Base-by-base conservation (phyloP, 371 early-diverging fungal species). In the Syncephalastrum monosporum region DNA sequence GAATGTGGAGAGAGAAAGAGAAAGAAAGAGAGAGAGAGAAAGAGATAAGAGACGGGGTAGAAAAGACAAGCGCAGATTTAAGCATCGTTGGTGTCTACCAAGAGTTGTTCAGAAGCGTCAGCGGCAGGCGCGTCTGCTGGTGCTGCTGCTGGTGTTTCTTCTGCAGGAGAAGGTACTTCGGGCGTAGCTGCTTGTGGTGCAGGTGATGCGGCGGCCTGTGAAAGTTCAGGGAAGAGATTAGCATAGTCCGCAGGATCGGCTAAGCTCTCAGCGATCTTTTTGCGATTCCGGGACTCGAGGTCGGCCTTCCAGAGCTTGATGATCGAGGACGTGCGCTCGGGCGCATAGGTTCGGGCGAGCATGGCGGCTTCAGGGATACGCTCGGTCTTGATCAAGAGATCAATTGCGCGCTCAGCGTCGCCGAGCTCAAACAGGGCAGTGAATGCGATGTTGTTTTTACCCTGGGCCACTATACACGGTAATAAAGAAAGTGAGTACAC, bases 281-380 rank as follows among this genome's bases (percentile, higher is more conserved):
- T 77, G 69, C 90, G 90, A 63, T 82, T 82, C 19, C 68, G 71
- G 51, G 81, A 81, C 29, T 73, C 74, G 19, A 97, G 83, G 24
- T 72, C 76, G 47, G 82, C 76, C 63, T 89, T 90, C 98, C 97
- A 97, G 50, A 87, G 74, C 56, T 78, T 71, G 43, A 94, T 90
- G 29, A 91, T 80, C 29, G 78, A 77, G 21, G 91, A 73, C 41
- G 91, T 83, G 46, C 88, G 83, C 57, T 83, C 84, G 16, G 98
- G 98, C 29, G 84, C 71, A 64, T 95, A 92, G 0, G 99, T 88
- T 59, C 95, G 82, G 4, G 97, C 96, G 71, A 95, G 83, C 71
- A 97, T 82, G 33, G 97, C 95, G 0, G 99, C 99, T 74, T 98
- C 99, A n/a, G 97, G 93, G 29, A 92, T 76, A 52, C 97, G 91